These are phyloP conservation scores for Huntiella abstrusa DNA, from an alignment of 2,329 filamentous ascomycete species.

Conservation along the genomic window DNA sequence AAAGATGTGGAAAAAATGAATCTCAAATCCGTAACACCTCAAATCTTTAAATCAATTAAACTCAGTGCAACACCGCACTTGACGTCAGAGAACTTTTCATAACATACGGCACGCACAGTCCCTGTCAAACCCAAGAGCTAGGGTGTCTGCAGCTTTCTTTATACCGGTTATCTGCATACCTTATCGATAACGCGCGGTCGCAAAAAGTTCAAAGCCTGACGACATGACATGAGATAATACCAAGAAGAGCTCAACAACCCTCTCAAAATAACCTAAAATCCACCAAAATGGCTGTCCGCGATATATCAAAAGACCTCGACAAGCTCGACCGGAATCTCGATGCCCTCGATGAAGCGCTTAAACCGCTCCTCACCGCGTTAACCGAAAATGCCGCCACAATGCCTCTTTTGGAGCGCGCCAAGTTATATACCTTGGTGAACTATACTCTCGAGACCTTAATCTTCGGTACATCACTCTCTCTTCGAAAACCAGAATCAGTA, in stretches of 20 bases:
- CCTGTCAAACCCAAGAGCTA: not conserved
- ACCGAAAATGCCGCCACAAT: constrained; percentile 55
- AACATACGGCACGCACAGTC: too few species aligned
- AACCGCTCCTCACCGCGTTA: constrained; percentile 53
- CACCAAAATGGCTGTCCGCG: constrained; percentile 24
- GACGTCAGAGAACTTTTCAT: too few species aligned
- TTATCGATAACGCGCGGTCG: constrained; percentile 7
- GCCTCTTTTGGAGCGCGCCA: constrained; percentile 85
- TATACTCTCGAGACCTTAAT: constrained; percentile 83
- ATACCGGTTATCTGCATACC: constrained; percentile 4
- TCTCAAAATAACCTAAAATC: not conserved
- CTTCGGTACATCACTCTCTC: constrained; percentile 43
- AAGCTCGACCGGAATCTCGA: constrained; percentile 64
- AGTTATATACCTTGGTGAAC: constrained; percentile 71
- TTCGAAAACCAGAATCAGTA: constrained; percentile 5
- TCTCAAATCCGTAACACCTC: too few species aligned
- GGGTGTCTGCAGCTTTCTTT: not conserved
- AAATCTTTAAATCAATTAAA: too few species aligned
- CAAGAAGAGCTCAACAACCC: not conserved
- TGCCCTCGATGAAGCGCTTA: constrained; percentile 52
- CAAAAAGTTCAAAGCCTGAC: not conserved
- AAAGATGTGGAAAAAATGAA: too few species aligned
- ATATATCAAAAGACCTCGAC: constrained; percentile 49
- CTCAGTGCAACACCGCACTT: too few species aligned
- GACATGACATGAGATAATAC: not conserved